A percentile compares a stretch with the other conserved stretches of the same genome.
phyloP scores from a whole-genome alignment of 2,329 filamentous ascomycete genomes.

The Cordyceps javanica region DNA sequence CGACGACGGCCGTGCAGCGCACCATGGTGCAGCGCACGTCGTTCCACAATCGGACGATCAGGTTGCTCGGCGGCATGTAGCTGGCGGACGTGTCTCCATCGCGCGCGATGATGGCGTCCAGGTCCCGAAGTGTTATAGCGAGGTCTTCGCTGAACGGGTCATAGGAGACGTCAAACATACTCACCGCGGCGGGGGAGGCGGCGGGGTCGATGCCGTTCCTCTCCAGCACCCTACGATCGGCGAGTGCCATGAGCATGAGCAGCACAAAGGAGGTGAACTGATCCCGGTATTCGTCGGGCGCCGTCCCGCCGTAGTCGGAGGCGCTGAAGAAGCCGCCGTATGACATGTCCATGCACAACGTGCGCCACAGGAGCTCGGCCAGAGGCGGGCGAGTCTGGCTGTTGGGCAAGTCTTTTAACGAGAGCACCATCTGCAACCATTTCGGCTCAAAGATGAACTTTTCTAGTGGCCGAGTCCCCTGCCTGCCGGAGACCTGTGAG shows the following conservation, averaged over 20 bases:
- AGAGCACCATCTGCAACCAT: constrained; percentile 19
- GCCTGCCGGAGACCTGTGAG: constrained; percentile 12
- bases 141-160: constrained; percentile 19
- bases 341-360: constrained; percentile 22
- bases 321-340: constrained; percentile 18
- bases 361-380: constrained; percentile 20
- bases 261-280: constrained; percentile 20
- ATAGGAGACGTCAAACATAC: constrained; percentile 14
- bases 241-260: constrained; percentile 24
- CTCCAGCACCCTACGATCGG: constrained; percentile 27
- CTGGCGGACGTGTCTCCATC: constrained; percentile 14
- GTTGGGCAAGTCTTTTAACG: constrained; percentile 12
- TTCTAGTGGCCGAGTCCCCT: constrained; percentile 12
- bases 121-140: constrained; percentile 14
- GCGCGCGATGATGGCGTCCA: constrained; percentile 16
- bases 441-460: constrained; percentile 20
- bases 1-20: constrained; percentile 13
- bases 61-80: constrained; percentile 16
- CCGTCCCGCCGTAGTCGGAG: constrained; percentile 11
- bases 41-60: constrained; percentile 19
- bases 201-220: constrained; percentile 22
- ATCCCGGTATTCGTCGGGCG: constrained; percentile 16
- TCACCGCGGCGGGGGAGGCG: constrained; percentile 7
- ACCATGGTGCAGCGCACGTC: constrained; percentile 17
- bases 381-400: constrained; percentile 9